Evolutionary conservation across 352 stramenopile species (phyloP), one percentile per base, ranked within the genome.

Genomic region (Phytopythium chamaehyphon): DNA sequence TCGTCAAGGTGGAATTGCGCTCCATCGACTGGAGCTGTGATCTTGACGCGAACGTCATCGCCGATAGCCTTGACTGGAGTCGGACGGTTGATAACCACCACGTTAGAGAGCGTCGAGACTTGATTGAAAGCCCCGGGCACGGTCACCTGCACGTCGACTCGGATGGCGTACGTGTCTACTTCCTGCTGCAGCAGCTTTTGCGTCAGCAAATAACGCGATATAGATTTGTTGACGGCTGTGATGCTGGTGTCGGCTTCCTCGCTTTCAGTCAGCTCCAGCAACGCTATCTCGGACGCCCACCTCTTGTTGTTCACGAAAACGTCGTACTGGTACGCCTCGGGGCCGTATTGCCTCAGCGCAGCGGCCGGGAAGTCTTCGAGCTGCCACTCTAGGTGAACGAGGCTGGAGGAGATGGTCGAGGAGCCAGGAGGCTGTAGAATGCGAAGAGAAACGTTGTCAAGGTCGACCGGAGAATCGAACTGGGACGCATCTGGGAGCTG

Each of bases 291-390:
- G 7, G 63, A 76, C 1, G 54, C 24, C 26, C 80, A 48, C n/a
- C 57, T 51, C 9, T 59, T 31, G 16, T 69, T 63, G 18, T 86
- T 58, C 4, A 83, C 23, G 9, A 57, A 64, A 9, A 83, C 24
- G 11, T 55, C 51, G 35, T 80, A 86, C 36, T 69, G 57, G 50
- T 73, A 83, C 9, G 69, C 61, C 35, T 86, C 75, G 4, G 66
- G 57, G 3, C 75, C 75, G 40, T 72, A 67, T 18, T 66, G 31
- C 10, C 52, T 39, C 10, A 86, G 47, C 1, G 70, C 67, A 6
- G 71, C 52, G 0, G 26, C 40, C 21, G 75, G 75, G 21, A 80
- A 83, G 22, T 74, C 54, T 9, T 6, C 23, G 22, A 86, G 39
- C 24, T 67, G 22, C 72, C 75, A 83, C 56, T 77, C 64, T 19